Percentiles rank a stretch among this genome's conserved stretches.
phyloP scores from a whole-genome alignment of 805 yeast genomes.

The Candida methanosorbosa region DNA sequence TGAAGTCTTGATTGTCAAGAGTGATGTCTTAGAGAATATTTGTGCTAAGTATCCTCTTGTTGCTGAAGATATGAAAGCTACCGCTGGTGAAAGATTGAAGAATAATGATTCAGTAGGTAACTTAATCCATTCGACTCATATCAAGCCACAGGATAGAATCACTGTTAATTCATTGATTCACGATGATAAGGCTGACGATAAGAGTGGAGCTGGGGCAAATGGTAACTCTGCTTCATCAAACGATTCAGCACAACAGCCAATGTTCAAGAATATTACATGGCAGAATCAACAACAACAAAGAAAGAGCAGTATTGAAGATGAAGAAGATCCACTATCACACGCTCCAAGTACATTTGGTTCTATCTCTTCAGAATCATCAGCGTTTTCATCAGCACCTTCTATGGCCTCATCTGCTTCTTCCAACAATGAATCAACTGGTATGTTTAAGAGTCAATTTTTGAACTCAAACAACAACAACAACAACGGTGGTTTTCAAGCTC shows the following conservation, averaged over 20 bases:
- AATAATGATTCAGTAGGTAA: constrained; percentile 20
- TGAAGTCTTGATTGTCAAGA: constrained; percentile 52
- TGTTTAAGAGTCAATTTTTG: neutral
- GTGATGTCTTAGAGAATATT: constrained; percentile 43
- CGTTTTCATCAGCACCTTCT: neutral
- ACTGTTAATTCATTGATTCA: constrained; percentile 12
- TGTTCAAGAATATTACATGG: constrained; percentile 13
- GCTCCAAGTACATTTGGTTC: neutral
- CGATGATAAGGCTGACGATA: constrained; percentile 4
- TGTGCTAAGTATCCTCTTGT: constrained; percentile 52
- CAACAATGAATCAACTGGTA: neutral
- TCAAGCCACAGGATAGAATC: constrained; percentile 11
- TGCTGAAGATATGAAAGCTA: constrained; percentile 46
- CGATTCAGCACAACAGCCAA: constrained; percentile 2
- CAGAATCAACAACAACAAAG: neutral
- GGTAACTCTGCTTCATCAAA: neutral
- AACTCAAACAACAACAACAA: neutral
- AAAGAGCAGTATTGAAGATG: constrained; percentile 1
- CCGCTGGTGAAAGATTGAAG: constrained; percentile 45
- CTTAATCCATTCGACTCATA: constrained; percentile 12
- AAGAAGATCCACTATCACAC: constrained; percentile 5
- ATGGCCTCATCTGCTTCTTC: neutral
- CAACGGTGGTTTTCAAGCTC: neutral
- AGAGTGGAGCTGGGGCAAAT: neutral
- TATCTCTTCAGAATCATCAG: neutral